Base-by-base conservation (phyloP, 129 eudicot species). In the Cynara cardunculus region DNA sequence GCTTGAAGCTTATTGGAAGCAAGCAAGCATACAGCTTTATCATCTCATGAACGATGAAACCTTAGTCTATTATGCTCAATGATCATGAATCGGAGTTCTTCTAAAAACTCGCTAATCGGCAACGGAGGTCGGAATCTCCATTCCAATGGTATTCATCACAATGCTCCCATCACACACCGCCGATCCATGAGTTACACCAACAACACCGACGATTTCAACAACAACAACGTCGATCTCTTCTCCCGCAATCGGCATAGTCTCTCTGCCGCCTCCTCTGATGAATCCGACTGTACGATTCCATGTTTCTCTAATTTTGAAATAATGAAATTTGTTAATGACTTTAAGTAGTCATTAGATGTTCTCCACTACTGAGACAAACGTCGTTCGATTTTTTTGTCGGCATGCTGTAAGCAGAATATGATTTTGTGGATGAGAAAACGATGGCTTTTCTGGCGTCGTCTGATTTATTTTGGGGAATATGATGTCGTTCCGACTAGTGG, bases 201-300 rank as follows among this genome's bases (percentile, higher is more conserved):
- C 37, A 68, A 30, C 12, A 68, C 72, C 72, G 72, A 68, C 19
- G 72, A 68, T 68, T 68, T 68, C 19, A 25, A 25, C 72, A 67
- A 37, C 53, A 84, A 83, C n/a, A 70, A 80, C 35, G 69, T 88
- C 78, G 96, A 91, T 91, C 96, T 91, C 81, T 87, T 85, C 85
- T 87, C 96, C 24, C 85, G 81, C 5, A 86, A 76, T 72, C 94
- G 94, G 59, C 94, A 85, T 39, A 78, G 72, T 67, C 16, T 41
- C 53, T 41, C 53, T 16, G 53, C 53, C 53, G 53, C 53, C 13
- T 41, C 53, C 53, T 41, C 53, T 2, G 89, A 88, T 74, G 87
- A 89, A 30, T 82, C 90, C 49, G 82, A 84, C 67, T 85, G 91
- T 91, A 78, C 67, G n/a, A 46, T 46, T 46, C 6, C 59, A 46